Base-by-base conservation (phyloP, 306 rosid genomes). In the Glycine latifolia region DNA sequence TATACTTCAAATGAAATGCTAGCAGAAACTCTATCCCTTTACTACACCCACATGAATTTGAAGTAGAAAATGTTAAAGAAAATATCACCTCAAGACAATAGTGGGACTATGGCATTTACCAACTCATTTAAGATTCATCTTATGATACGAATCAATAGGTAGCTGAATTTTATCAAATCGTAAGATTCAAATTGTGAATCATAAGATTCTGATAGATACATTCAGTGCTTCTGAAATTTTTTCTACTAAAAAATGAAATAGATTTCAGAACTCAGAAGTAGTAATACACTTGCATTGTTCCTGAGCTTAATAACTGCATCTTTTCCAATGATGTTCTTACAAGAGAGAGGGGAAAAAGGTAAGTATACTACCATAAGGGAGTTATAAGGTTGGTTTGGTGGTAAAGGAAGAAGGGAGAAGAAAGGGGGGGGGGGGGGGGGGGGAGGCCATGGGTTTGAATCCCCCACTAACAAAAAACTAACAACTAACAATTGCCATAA, bases 11-110 rank as follows among this genome's bases (percentile, higher is more conserved):
- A 78, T 10, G 7, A 73, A 73, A 73, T 39, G 74, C 39, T 66
- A 11, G 54, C 66, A 59, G 67, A 78, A 56, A 33, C 74, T 72
- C 46, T 47, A 68, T 55, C 62, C 76, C 78, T 39, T 67, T 47
- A 77, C 49, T 13, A 44, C 78, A 65, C 55, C 26, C 44, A 13
- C 73, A n/a, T 75, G 58, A 61, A 79, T 48, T 58, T 52, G 39
- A 74, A 56, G 73, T 60, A 53, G 62, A 71, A 69, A 67, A 9
- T 59, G 43, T 26, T 55, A 14, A 73, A 66, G 73, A 47, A 55
- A 79, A 79, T 5, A 56, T 56, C 70, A 56, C 8, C 48, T 44
- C 61, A 47, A 46, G 76, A 56, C 39, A 46, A 3, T 55, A 14
- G 50, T 43, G 50, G 16, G 48, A 79, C 26, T 26, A 52, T 11